These are phyloP conservation scores for Sindora glabra DNA, from an alignment of 306 rosid species.

Conservation along the genomic window DNA sequence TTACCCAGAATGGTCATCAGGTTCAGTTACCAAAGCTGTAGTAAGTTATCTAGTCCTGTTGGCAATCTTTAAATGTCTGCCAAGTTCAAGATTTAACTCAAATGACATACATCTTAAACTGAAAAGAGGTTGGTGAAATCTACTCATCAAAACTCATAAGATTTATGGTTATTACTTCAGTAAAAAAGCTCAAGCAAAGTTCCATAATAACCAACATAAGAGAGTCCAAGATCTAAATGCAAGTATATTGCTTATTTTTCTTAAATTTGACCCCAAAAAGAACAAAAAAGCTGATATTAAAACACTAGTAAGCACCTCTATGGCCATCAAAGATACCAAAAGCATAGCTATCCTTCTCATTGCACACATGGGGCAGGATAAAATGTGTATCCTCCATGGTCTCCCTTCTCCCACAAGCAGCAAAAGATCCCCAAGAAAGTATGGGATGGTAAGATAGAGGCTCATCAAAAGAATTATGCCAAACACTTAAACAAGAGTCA, in stretches of 20 bases:
- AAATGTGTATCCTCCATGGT: slow-evolving; percentile 94
- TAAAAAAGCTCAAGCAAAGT: too few species aligned
- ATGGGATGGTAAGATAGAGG: slow-evolving; percentile 43
- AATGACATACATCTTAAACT: neutral
- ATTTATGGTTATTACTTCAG: too few species aligned
- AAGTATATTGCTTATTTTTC: neutral
- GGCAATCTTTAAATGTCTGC: neutral
- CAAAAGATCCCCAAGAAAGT: slow-evolving; percentile 87
- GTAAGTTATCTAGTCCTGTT: neutral
- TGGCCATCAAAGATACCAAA: slow-evolving; percentile 96
- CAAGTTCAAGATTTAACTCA: neutral
- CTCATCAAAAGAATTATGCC: slow-evolving; percentile 33
- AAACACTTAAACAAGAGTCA: slow-evolving; percentile 26
- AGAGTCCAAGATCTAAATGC: neutral
- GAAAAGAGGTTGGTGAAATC: neutral
- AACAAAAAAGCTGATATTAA: neutral
- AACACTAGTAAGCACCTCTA: slow-evolving; percentile 53
- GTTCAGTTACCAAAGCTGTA: neutral
- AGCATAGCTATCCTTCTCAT: slow-evolving; percentile 52
- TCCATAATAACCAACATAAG: neutral
- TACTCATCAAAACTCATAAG: neutral
- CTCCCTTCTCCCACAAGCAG: slow-evolving; percentile 92
- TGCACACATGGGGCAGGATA: slow-evolving; percentile 52
- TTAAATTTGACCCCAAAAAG: neutral
- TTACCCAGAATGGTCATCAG: neutral